A percentile compares a stretch with the other conserved stretches of the same genome.
These are phyloP conservation scores for Neurospora africana DNA, from an alignment of 495 filamentous ascomycete species.

Conservation along the genomic window DNA sequence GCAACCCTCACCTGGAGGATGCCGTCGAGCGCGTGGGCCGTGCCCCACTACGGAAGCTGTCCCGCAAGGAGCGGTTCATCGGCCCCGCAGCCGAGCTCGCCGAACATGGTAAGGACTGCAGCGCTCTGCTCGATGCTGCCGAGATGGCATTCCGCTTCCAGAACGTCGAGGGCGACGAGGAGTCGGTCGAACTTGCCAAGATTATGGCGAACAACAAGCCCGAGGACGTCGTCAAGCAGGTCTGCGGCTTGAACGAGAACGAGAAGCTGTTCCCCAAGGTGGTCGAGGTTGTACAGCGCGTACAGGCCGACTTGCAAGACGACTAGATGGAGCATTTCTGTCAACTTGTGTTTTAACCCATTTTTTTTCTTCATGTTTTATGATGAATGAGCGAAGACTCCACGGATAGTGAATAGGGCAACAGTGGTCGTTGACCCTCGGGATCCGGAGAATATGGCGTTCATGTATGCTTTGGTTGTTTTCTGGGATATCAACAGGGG, in stretches of 20 bases:
- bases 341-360: background rate
- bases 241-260: constrained; percentile 60
- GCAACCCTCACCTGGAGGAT: constrained; percentile 90
- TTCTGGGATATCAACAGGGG: background rate
- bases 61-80: constrained; percentile 88
- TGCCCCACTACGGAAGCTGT: constrained; percentile 85
- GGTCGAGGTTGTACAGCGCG: constrained; percentile 62
- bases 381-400: background rate
- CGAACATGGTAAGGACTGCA: constrained; percentile 59
- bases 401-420: background rate
- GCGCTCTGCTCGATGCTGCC: constrained; percentile 60
- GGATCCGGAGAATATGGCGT: background rate
- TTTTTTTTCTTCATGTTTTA: background rate
- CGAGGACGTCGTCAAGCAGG: constrained; percentile 56
- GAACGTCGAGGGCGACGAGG: constrained; percentile 78
- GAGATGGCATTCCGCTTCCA: constrained; percentile 90
- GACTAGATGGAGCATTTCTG: constrained; percentile 7
- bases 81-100: constrained; percentile 79
- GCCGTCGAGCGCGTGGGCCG: constrained; percentile 90
- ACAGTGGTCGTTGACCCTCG: background rate
- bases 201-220: constrained; percentile 61
- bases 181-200: constrained; percentile 71
- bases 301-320: constrained; percentile 50
- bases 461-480: background rate
- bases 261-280: constrained; percentile 67